These are phyloP conservation scores for Medicago ruthenica DNA, from an alignment of 306 rosid genomes.

Conservation along the genomic window DNA sequence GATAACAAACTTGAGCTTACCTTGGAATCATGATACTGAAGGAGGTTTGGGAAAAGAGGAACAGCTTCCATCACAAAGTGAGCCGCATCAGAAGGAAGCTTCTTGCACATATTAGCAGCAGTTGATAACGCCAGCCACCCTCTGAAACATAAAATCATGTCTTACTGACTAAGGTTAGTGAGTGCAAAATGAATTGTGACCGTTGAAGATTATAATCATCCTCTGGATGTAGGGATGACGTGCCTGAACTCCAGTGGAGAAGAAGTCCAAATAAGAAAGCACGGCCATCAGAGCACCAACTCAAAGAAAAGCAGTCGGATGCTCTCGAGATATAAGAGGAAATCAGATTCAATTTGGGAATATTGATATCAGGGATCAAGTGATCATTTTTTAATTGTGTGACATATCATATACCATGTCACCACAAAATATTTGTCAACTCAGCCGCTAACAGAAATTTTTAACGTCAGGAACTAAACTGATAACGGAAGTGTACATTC, in stretches of 20 bases:
- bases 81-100: constrained; percentile 96
- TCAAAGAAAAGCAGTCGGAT: constrained; percentile 92
- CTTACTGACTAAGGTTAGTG: not conserved
- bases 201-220: not conserved
- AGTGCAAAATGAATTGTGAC: constrained; percentile 24
- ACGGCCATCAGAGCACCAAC: constrained; percentile 99
- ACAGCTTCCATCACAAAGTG: constrained; percentile 99
- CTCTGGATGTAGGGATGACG: not conserved
- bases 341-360: too few species aligned
- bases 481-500: too few species aligned
- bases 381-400: too few species aligned
- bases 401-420: too few species aligned
- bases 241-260: constrained; percentile 98
- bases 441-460: too few species aligned
- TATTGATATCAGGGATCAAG: too few species aligned
- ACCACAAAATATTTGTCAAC: too few species aligned
- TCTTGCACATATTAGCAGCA: constrained; percentile 99
- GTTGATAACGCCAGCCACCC: constrained; percentile 97
- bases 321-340: constrained; percentile 97
- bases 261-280: constrained; percentile 90
- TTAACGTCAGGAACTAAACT: too few species aligned
- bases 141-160: constrained; percentile 52
- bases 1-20: constrained; percentile 42
- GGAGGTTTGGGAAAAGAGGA: constrained; percentile 87
- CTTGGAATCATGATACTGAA: constrained; percentile 94